phyloP scores from a whole-genome alignment of 2,329 filamentous ascomycete genomes.

The Macrophomina tecta region DNA sequence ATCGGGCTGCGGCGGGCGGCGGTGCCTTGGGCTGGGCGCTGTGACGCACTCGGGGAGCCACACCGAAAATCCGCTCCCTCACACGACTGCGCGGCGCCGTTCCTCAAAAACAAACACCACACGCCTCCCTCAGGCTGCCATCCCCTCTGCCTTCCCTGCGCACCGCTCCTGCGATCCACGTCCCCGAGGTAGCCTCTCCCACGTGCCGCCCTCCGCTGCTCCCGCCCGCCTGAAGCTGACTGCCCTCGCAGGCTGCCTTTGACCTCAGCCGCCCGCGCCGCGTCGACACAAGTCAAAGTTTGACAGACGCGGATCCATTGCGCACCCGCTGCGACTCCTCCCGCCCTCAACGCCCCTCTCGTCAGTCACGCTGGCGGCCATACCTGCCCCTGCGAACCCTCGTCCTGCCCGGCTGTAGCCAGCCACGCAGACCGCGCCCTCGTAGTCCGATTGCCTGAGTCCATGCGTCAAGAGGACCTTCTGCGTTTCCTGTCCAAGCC shows the following conservation, averaged over 20 bases:
- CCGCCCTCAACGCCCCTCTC: neutral
- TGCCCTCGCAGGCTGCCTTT: constrained; percentile 12
- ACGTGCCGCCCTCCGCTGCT: neutral
- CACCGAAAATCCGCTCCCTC: constrained; percentile 26
- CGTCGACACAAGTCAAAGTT: constrained; percentile 24
- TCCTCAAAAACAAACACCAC: neutral
- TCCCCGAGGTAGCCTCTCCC: constrained; percentile 15
- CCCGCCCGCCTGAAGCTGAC: constrained; percentile 7
- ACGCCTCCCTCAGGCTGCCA: neutral
- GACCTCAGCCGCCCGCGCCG: constrained; percentile 15
- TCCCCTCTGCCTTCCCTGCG: neutral
- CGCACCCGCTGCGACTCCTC: constrained; percentile 6
- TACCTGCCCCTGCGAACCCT: constrained; percentile 29
- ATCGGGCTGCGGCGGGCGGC: neutral
- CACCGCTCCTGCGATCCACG: neutral
- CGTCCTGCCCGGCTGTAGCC: constrained; percentile 44
- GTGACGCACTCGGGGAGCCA: constrained; percentile 20
- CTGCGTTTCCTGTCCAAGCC: constrained; percentile 93
- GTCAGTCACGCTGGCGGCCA: constrained; percentile 44
- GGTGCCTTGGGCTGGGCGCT: neutral
- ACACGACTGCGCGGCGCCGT: constrained; percentile 17
- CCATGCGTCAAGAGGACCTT: constrained; percentile 91
- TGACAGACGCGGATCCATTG: constrained; percentile 27
- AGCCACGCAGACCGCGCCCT: constrained; percentile 42
- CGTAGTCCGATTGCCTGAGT: constrained; percentile 44